Base-by-base conservation (phyloP, 805 yeast genomes). In the Zygosaccharomyces kombuchaensis region DNA sequence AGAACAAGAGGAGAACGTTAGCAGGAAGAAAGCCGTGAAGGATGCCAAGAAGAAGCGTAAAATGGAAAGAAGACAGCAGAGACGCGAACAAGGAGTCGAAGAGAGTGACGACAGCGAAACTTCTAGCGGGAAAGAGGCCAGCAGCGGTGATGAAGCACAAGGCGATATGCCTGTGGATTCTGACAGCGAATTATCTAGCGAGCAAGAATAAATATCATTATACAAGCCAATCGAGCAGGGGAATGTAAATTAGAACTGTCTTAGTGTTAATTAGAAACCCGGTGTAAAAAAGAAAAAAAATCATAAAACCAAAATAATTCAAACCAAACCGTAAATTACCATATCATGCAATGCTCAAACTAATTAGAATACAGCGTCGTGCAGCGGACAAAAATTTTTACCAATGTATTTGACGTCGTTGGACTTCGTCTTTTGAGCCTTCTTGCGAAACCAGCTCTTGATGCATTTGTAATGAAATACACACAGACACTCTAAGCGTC, bases 401-500 rank as follows among this genome's bases (percentile, higher is more conserved):
- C 61, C 58, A 10, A 53, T 40, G 34, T 26, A 39, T 10, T 45
- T 40, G 9, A 44, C 43, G 6, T 44, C 46, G 17, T 42, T 50
- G 63, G 56, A 51, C 29, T 49, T 51, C 29, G 54, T 37, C 37
- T 56, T 57, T 26, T 61, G 82, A 0, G 96, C 93, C 62, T 86
- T 89, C 65, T 82, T 78, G 47, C 81, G 76, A 57, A 91, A 87
- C 99, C 99, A 93, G 46, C 80, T 82, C 62, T 84, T 81, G 53
- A 93, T 93, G 66, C 99, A 93, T 52, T 77, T 71, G 62, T 89
- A 89, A 59, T 93, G 99, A 65, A 88, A 93, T 29, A 90, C 87
- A 62, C 99, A 93, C 10, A 93, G 72, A 63, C 99, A 93, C 64
- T 91, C 98, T 47, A 93, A 67, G 34, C 99, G 70, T 0, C 96